Evolutionary conservation across 192 early-diverging fungal species (phyloP).

Genomic region (Rhizophagus clarus): DNA sequence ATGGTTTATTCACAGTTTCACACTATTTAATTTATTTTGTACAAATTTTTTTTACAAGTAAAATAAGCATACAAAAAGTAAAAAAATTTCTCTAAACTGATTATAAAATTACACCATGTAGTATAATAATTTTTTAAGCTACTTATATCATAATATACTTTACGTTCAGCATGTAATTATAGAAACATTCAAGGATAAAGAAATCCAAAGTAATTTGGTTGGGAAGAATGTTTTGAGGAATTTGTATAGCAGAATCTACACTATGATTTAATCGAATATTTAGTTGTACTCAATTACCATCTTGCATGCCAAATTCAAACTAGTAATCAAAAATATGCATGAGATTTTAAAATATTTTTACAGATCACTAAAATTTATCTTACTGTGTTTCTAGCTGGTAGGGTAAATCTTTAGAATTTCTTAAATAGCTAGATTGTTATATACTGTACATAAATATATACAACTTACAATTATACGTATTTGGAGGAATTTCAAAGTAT

Average conservation of each 20-base stretch:
- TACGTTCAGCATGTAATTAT: neutral
- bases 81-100: too few species aligned
- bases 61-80: too few species aligned
- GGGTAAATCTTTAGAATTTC: slow-evolving; percentile 26
- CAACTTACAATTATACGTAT: slow-evolving; percentile 19
- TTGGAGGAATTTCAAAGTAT: neutral
- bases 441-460: slow-evolving; percentile 13
- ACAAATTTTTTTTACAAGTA: too few species aligned
- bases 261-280: too few species aligned
- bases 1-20: too few species aligned
- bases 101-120: too few species aligned
- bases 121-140: too few species aligned
- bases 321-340: slow-evolving; percentile 11
- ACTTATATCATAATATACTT: too few species aligned
- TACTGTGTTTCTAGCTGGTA: slow-evolving; percentile 13
- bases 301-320: too few species aligned
- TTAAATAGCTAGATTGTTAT: slow-evolving; percentile 12
- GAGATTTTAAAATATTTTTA: slow-evolving; percentile 4
- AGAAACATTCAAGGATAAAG: too few species aligned
- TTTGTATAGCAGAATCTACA: neutral
- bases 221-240: neutral
- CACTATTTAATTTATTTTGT: too few species aligned
- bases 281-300: too few species aligned
- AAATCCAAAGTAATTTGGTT: neutral
- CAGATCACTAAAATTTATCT: slow-evolving; percentile 24